phyloP scores from a whole-genome alignment of 2,329 filamentous ascomycete genomes.

The Dothistroma pini region DNA sequence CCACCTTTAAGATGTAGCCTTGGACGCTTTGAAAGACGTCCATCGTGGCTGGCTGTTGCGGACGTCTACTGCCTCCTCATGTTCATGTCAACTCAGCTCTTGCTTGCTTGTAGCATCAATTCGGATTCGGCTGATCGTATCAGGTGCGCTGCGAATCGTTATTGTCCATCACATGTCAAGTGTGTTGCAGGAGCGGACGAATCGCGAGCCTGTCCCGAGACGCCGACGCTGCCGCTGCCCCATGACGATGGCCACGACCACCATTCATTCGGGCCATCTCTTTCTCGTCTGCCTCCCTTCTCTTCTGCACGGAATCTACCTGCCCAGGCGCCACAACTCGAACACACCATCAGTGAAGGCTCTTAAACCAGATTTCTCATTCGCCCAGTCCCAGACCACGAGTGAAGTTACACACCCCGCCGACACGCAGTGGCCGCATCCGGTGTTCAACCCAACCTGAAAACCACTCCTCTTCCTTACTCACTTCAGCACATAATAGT shows the following conservation, averaged over 20 bases:
- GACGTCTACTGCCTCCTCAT: neutral
- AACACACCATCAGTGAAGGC: neutral
- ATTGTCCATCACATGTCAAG: neutral
- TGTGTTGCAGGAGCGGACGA: neutral
- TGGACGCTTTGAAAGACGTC: slow-evolving; percentile 90
- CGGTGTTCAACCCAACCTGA: neutral
- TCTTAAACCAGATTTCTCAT: neutral
- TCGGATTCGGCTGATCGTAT: neutral
- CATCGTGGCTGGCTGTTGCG: slow-evolving; percentile 52
- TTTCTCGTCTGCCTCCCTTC: neutral
- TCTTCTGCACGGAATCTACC: neutral
- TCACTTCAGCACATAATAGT: neutral
- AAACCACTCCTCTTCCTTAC: neutral
- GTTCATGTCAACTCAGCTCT: neutral
- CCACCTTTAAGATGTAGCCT: slow-evolving; percentile 95
- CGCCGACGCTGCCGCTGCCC: neutral
- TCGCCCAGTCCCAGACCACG: neutral
- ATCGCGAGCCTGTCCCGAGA: neutral
- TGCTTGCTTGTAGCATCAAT: neutral
- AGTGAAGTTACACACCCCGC: neutral
- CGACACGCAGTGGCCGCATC: neutral
- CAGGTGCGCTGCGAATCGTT: neutral
- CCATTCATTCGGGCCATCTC: neutral
- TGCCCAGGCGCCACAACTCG: neutral
- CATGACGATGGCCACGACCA: neutral